phyloP scores from a whole-genome alignment of 371 early-diverging fungal species.

The Mucor indicus region DNA sequence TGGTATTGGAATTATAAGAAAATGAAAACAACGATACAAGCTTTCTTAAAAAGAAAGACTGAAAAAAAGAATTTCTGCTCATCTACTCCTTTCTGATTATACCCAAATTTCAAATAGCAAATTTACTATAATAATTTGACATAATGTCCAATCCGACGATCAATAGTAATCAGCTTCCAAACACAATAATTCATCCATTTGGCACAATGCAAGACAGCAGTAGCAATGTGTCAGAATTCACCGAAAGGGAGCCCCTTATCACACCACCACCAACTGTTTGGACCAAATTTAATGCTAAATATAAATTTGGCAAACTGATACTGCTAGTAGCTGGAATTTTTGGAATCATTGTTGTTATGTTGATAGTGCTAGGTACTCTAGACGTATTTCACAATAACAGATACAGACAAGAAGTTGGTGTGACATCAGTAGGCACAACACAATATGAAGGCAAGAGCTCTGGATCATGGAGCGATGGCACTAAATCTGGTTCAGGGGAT shows the following conservation, averaged over 20 bases:
- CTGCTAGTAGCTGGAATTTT: constrained; percentile 19
- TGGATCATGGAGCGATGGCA: constrained; percentile 26
- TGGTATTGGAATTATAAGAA: too few species aligned
- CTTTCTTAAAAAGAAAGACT: too few species aligned
- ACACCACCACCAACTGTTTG: constrained; percentile 34
- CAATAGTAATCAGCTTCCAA: neutral
- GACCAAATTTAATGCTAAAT: constrained; percentile 28
- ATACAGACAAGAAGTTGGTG: constrained; percentile 25
- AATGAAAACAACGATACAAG: too few species aligned
- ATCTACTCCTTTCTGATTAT: too few species aligned
- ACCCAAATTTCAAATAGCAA: too few species aligned
- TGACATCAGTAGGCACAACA: constrained; percentile 31
- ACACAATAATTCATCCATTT: constrained; percentile 9
- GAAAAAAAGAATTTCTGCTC: too few species aligned
- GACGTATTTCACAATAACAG: constrained; percentile 30
- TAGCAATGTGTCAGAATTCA: constrained; percentile 5
- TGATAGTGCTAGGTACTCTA: constrained; percentile 33
- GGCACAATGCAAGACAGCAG: constrained; percentile 9
- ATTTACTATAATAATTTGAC: too few species aligned
- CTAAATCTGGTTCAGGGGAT: constrained; percentile 40
- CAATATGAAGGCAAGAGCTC: constrained; percentile 38
- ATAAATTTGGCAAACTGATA: constrained; percentile 30
- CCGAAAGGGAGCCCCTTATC: constrained; percentile 19
- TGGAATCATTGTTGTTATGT: constrained; percentile 29
- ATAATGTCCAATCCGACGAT: too few species aligned